Percentiles rank a stretch among this genome's conserved stretches.
phyloP scores from a whole-genome alignment of 1,139 yeast species.

The Yamadazyma dendronema region DNA sequence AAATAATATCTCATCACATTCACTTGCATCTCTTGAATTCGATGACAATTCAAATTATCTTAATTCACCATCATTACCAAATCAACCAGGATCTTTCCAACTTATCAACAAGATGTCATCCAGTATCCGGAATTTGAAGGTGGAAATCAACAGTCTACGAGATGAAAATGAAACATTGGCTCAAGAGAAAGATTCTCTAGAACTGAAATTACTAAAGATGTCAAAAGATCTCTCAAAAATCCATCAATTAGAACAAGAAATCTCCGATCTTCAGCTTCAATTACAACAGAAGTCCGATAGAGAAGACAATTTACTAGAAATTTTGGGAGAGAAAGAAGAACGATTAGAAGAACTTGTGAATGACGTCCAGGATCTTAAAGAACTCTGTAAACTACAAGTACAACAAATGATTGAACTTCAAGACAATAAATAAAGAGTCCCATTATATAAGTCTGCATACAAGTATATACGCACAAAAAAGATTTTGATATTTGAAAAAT shows the following conservation, averaged over 20 bases:
- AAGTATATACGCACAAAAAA: not conserved
- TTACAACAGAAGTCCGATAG: slow-evolving; percentile 36
- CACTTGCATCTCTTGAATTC: slow-evolving; percentile 22
- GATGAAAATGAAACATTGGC: slow-evolving; percentile 59
- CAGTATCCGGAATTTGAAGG: slow-evolving; percentile 74
- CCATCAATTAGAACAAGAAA: slow-evolving; percentile 48
- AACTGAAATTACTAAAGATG: slow-evolving; percentile 55
- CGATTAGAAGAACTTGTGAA: slow-evolving; percentile 80
- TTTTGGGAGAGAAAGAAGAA: slow-evolving; percentile 88
- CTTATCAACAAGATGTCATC: slow-evolving; percentile 70
- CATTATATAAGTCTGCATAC: not conserved
- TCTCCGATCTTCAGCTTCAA: slow-evolving; percentile 33
- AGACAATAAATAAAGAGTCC: slow-evolving; percentile 20
- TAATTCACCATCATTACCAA: not conserved
- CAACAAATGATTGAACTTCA: slow-evolving; percentile 79
- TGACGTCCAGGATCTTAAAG: slow-evolving; percentile 86
- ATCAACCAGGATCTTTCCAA: slow-evolving; percentile 36
- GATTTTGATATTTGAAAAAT: not conserved
- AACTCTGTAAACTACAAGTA: slow-evolving; percentile 75
- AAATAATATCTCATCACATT: slow-evolving; percentile 19
- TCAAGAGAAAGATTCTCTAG: slow-evolving; percentile 62
- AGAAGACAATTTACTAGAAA: slow-evolving; percentile 64
- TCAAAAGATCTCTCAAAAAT: slow-evolving; percentile 14
- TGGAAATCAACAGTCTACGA: slow-evolving; percentile 64
- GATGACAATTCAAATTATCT: slow-evolving; percentile 11